Evolutionary conservation across 805 yeast species (phyloP).

Genomic region (Cyberlindnera americana): DNA sequence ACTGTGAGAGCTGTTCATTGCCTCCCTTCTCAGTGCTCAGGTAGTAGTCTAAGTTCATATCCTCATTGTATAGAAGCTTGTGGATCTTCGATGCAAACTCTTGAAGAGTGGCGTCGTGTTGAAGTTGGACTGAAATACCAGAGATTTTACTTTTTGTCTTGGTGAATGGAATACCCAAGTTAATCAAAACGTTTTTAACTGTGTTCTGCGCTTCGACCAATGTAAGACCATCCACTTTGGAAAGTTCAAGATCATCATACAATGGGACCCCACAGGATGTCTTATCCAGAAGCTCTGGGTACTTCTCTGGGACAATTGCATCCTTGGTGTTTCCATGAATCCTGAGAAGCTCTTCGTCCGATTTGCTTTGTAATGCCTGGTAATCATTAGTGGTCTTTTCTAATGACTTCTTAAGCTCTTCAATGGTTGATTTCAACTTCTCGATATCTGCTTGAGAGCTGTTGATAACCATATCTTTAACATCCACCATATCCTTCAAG

Average conservation of each 20-base stretch:
- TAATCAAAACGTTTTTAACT: slow-evolving; percentile 31
- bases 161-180: slow-evolving; percentile 31
- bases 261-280: slow-evolving; percentile 12
- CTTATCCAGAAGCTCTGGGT: slow-evolving; percentile 26
- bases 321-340: slow-evolving; percentile 25
- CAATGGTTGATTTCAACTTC: slow-evolving; percentile 2
- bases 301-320: slow-evolving; percentile 24
- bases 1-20: slow-evolving; percentile 25
- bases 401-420: slow-evolving; percentile 7
- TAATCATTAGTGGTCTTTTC: background rate
- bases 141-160: slow-evolving; percentile 28
- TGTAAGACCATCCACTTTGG: slow-evolving; percentile 29
- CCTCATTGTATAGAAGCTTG: slow-evolving; percentile 29
- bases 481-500: slow-evolving; percentile 16
- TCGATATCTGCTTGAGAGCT: background rate
- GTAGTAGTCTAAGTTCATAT: slow-evolving; percentile 25
- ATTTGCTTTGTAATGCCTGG: slow-evolving; percentile 5
- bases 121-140: slow-evolving; percentile 25
- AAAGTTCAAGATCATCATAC: slow-evolving; percentile 24
- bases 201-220: slow-evolving; percentile 32
- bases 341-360: slow-evolving; percentile 2
- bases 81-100: slow-evolving; percentile 33
- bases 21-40: slow-evolving; percentile 20
- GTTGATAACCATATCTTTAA: slow-evolving; percentile 7
- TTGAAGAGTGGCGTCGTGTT: slow-evolving; percentile 28